Base-by-base conservation (phyloP, 768 basidiomycete species). In the Lanmaoa pseudosensibilis region DNA sequence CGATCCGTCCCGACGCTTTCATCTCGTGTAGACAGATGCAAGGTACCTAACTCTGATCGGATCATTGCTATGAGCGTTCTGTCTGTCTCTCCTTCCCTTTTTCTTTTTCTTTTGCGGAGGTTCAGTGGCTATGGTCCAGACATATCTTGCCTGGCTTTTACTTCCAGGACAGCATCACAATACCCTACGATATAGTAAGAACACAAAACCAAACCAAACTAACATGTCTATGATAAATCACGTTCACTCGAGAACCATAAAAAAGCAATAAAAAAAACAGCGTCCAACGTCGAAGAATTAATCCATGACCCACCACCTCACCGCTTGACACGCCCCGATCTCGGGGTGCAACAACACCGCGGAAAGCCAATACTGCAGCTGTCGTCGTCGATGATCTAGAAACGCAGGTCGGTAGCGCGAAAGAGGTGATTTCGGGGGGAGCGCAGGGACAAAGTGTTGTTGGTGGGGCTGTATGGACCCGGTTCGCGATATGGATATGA, bases 351-450 rank as follows among this genome's bases (percentile, higher is more conserved):
- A 72, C 0, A 90, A 65, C 2, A 89, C 78, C 0, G 80, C 69
- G 0, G 82, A 78, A 3, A 90, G 82, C 85, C 86, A 90, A 54
- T 82, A 80, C 65, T 89, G 81, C 4, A 89, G 75, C 13, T 77
- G 76, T 36, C 80, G 77, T 9, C 86, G 76, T 12, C 88, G 77
- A 13, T 77, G 77, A 47, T 89, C 86, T 4, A 90, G 80, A 69
- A 90, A 90, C 0, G 80, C 81, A 0, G 84, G 80, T 12, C 88
- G 75, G 64, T 86, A 89, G 23, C 84, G 82, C 1, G 87, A 78
- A 0, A 89, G 73, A 0, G 88, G 83, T 0, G 82, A 78, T 72
- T 90, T 90, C 0, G 88, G 86, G 0, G 88, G 88, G 5, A 90
- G 77, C 3, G 73, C 46, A 2, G 87, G 87, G 16, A 90, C 70